A percentile compares a stretch with the other conserved stretches of the same genome.
Evolutionary conservation across 2,329 filamentous ascomycete species (phyloP).

Genomic region (Septoria linicola): DNA sequence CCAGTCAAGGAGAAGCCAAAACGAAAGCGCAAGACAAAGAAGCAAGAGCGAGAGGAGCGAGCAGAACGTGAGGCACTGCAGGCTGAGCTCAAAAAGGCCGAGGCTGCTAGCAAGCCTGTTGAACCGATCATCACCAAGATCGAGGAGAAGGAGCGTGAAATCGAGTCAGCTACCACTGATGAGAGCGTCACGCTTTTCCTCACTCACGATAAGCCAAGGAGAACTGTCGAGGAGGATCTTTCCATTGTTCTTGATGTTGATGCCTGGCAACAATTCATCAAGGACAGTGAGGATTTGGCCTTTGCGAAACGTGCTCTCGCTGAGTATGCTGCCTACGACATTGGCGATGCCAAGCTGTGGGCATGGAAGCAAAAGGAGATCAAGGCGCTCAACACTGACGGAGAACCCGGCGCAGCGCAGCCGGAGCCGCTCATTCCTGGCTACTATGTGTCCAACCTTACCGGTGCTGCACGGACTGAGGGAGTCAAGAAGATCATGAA

Average conservation of each 20-base stretch:
- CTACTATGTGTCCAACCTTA: conserved; percentile 80
- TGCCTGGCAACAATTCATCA: conserved; percentile 67
- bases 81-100: conserved; percentile 35
- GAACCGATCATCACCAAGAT: conserved; percentile 40
- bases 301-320: conserved; percentile 56
- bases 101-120: conserved; percentile 32
- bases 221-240: conserved; percentile 66
- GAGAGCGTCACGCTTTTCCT: conserved; percentile 60
- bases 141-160: conserved; percentile 41
- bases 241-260: conserved; percentile 66
- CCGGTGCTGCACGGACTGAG: conserved; percentile 86
- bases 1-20: conserved; percentile 49
- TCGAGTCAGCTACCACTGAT: conserved; percentile 47
- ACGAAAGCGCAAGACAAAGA: conserved; percentile 71
- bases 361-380: conserved; percentile 71
- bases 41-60: conserved; percentile 62
- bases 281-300: conserved; percentile 66
- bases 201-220: conserved; percentile 58
- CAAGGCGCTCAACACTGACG: conserved; percentile 64
- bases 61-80: conserved; percentile 61
- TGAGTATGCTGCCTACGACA: conserved; percentile 46
- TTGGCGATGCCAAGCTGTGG: conserved; percentile 63
- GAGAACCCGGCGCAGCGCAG: conserved; percentile 54
- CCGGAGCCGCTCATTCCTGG: conserved; percentile 58
- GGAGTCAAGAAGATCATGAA: conserved; percentile 94